Evolutionary conservation across 371 early-diverging fungal species (phyloP), one percentile per base, ranked within the genome.

Genomic region (Rhizomucor miehei): DNA sequence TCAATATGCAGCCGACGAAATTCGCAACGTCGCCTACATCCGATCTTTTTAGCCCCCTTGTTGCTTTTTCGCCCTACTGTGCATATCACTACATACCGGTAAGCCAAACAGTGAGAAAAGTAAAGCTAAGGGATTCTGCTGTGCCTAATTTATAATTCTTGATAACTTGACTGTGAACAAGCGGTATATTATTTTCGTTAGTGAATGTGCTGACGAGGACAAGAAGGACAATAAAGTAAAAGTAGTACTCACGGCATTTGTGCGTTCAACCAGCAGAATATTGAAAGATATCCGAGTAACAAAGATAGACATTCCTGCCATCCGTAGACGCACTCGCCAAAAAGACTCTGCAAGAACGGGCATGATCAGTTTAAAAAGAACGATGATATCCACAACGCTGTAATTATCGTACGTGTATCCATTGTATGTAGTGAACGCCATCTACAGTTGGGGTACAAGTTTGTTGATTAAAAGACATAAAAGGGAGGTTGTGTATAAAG

Each of bases 181-280:
- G 40, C 1, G 24, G 12, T 8, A 41, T 2, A 23, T 17, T n/a
- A n/a, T n/a, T n/a, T n/a, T n/a, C n/a, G n/a, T n/a, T n/a, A n/a
- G n/a, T n/a, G n/a, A n/a, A n/a, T n/a, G n/a, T n/a, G n/a, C n/a
- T n/a, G 54, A 24, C 8, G 14, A 1, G 38, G 23, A 23, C 9
- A 6, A 8, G 5, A 40, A 17, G 54, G 35, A 39, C 17, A 56
- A 35, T 47, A 16, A 47, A 36, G 29, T n/a, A n/a, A n/a, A 34
- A 36, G 36, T 24, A 40, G 40, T 6, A 80, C 80, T 65, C 89
- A 87, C 77, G 91, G 91, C 66, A 89, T 70, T 71, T 89, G 89
- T 36, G 89, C 89, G 67, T 83, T 87, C 13, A 90, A 51, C 91
- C 91, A 90, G 60, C 80, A 86, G 14, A 71, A 54, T 41, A 90